Percentiles rank a stretch among this genome's conserved stretches.
Conservation (phyloP, 2,329 filamentous ascomycete species). For the Colletotrichum chrysophilum region DNA sequence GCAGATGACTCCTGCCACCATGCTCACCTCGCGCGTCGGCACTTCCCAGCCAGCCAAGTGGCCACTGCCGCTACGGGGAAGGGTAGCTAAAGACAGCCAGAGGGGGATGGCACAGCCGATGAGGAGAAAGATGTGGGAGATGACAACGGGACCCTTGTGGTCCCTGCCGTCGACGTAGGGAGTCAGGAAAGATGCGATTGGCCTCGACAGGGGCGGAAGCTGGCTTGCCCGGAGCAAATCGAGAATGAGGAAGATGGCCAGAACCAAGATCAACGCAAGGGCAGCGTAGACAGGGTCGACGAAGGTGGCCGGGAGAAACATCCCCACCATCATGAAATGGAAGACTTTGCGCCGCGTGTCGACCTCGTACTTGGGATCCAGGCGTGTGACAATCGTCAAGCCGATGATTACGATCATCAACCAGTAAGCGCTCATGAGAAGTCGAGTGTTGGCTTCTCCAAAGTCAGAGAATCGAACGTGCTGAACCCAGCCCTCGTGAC, state of each 20-base stretch:
- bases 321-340: slow-evolving; percentile 96
- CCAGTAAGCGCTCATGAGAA: slow-evolving; percentile 79
- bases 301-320: slow-evolving; percentile 88
- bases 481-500: slow-evolving; percentile 65
- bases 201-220: slow-evolving; percentile 85
- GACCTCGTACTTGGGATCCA: slow-evolving; percentile 83
- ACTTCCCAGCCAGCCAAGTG: slow-evolving; percentile 79
- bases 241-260: slow-evolving; percentile 85
- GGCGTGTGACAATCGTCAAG: slow-evolving; percentile 74
- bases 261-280: slow-evolving; percentile 78
- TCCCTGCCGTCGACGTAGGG: slow-evolving; percentile 96
- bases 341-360: slow-evolving; percentile 97
- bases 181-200: slow-evolving; percentile 84
- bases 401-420: slow-evolving; percentile 71
- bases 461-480: slow-evolving; percentile 67
- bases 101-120: slow-evolving; percentile 95
- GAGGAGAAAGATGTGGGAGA: slow-evolving; percentile 94
- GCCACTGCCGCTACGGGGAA: slow-evolving; percentile 59
- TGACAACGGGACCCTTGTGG: slow-evolving; percentile 89
- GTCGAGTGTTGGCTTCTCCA: slow-evolving; percentile 81
- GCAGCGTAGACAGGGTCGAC: slow-evolving; percentile 85
- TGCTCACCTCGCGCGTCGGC: slow-evolving; percentile 75
- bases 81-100: slow-evolving; percentile 82
- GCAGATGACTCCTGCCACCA: slow-evolving; percentile 92
- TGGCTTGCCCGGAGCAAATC: slow-evolving; percentile 91